These are phyloP conservation scores for Didymella glomerata DNA, from an alignment of 2,329 filamentous ascomycete species.

Conservation along the genomic window DNA sequence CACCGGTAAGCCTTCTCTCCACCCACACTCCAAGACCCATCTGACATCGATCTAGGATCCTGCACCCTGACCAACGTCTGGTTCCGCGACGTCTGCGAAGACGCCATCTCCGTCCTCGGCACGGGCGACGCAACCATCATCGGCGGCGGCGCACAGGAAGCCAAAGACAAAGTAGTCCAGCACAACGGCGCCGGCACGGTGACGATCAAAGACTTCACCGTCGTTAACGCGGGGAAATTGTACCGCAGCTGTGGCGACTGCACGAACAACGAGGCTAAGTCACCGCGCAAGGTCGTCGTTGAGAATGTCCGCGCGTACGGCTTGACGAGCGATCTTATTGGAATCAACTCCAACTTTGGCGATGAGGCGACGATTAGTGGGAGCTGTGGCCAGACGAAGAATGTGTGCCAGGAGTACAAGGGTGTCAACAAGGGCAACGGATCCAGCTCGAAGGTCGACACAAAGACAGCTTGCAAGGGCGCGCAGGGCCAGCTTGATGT, in stretches of 20 bases:
- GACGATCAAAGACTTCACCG: constrained; percentile 52
- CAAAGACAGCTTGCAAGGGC: constrained; percentile 25
- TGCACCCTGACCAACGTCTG: constrained; percentile 54
- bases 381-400: constrained; percentile 41
- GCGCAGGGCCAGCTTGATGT: constrained; percentile 28
- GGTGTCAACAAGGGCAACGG: constrained; percentile 35
- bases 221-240: constrained; percentile 58
- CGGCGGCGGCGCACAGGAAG: constrained; percentile 46
- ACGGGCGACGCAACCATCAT: constrained; percentile 45
- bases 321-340: constrained; percentile 52
- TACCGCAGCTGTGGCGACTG: constrained; percentile 58
- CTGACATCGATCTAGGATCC: constrained; percentile 42
- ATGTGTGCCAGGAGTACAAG: constrained; percentile 37
- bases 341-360: constrained; percentile 60
- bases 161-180: constrained; percentile 50
- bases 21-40: background rate
- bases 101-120: constrained; percentile 41
- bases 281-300: constrained; percentile 54
- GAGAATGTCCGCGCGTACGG: constrained; percentile 52
- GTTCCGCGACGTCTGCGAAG: constrained; percentile 47
- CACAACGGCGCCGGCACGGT: constrained; percentile 47
- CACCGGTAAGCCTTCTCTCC: constrained; percentile 48
- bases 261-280: constrained; percentile 55
- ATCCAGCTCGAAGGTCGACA: constrained; percentile 26
- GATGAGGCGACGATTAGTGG: constrained; percentile 57